Evolutionary conservation across 2,329 filamentous ascomycete genomes (phyloP).

Genomic region (Verticillium albo-atrum): DNA sequence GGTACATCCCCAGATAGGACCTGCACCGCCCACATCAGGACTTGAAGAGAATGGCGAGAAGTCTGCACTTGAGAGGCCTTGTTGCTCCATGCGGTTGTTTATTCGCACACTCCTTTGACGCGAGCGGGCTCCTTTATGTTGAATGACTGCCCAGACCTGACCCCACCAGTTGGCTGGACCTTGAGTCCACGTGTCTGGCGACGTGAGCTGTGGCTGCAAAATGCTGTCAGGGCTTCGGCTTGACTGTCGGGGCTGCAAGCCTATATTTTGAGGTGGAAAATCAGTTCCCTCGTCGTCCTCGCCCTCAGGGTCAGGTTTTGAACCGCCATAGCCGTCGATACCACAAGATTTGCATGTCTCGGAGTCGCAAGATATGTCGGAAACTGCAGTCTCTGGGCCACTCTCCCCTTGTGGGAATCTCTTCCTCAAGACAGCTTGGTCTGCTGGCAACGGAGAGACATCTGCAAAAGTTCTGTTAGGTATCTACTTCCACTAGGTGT

Average conservation of each 20-base stretch:
- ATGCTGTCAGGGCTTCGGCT: background rate
- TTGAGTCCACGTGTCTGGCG: background rate
- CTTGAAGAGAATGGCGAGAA: background rate
- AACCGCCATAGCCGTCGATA: background rate
- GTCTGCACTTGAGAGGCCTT: constrained; percentile 1
- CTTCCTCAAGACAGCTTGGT: no score
- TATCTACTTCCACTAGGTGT: no score
- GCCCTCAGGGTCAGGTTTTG: background rate
- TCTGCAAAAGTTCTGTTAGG: no score
- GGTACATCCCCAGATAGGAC: constrained; percentile 4
- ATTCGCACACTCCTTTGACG: background rate
- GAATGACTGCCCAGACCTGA: background rate
- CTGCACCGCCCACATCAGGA: constrained; percentile 2
- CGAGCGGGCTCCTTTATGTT: background rate
- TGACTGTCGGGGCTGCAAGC: background rate
- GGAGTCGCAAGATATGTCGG: background rate
- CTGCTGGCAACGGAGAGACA: no score
- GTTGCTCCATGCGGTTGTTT: background rate
- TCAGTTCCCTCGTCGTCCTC: background rate
- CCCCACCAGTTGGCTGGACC: constrained; percentile 1
- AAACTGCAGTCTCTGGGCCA: background rate
- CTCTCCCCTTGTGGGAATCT: no score
- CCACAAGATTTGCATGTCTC: background rate
- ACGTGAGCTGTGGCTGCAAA: background rate
- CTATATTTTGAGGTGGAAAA: background rate